Base-by-base conservation (phyloP, 352 stramenopile genomes). In the Pythium volutum region DNA sequence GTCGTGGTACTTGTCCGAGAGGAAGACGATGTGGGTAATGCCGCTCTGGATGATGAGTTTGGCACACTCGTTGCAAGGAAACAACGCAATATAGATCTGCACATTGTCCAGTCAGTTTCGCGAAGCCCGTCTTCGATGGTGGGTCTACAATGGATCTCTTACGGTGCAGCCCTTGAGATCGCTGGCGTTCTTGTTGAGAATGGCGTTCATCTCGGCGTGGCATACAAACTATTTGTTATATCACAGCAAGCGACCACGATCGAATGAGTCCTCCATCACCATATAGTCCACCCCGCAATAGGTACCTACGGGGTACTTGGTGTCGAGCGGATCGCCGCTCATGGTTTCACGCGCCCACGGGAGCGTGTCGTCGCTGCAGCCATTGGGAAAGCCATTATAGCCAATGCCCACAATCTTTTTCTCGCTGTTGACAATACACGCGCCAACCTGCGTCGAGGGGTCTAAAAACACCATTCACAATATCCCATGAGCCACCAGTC, bases 121-220 rank as follows among this genome's bases (percentile, higher is more conserved):
- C n/a, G n/a, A n/a, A n/a, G n/a, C n/a, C n/a, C n/a, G n/a, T n/a
- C n/a, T n/a, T n/a, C n/a, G 14, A 55, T 26, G 31, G 18, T 38
- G 7, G 12, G 33, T 14, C 12, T 12, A 43, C 14, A 15, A 43
- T 43, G 12, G 2, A 22, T 5, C 9, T 25, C 61, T 34, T 67
- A 97, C 85, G 65, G 89, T 96, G 60, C 95, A 97, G 59, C 85
- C 89, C 58, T 96, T 87, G 22, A 98, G 81, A 70, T 97, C 91
- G 0, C 93, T 91, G 43, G 88, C 96, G 67, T 98, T 98, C 70
- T 98, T 99, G 76, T 99, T 99, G 52, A 99, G 70, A 71, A 99
- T 99, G 7, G 97, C 97, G 77, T 99, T 99, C 79, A 99, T 97
- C 79, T 99, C 97, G 20, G 97, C 97, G 68, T 99, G 97, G 54